Evolutionary conservation across 1,139 yeast genomes (phyloP), one percentile per base, ranked within the genome.

Genomic region (Geotrichum carabidarum): DNA sequence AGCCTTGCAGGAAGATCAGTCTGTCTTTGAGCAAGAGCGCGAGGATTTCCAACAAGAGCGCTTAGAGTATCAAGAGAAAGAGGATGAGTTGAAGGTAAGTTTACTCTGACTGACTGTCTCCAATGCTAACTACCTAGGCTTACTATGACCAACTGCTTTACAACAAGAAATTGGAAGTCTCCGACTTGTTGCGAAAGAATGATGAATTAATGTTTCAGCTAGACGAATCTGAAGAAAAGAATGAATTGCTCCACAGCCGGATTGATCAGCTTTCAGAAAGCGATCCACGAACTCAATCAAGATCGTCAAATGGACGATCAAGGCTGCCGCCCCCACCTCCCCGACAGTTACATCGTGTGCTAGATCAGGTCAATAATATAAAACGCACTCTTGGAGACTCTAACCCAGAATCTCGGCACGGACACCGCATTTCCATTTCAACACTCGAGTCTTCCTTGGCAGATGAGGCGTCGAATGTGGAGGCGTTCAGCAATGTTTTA

Each of bases 401-500:
- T 1, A 22, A 22, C 5, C 40, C 48, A 5, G 35, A n/a, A 4
- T 30, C 43, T 6, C 41, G 38, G 32, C 12, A n/a, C n/a, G 38
- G 41, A 5, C 44, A 37, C 11, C 44, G 43, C 27, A 41, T 50
- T 22, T 43, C 53, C 14, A 35, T 32, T 2, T 18, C 53, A 4
- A 27, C 38, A 12, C 11, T 43, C 15, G 54, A 51, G 27, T 45
- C 40, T 38, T 45, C 46, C 3, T 18, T 45, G 15, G 40, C 37
- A 37, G 49, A 44, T 11, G 51, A 48, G 12, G 32, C 42, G 31
- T 34, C 50, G 2, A 48, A 37, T 12, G 34, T 40, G 8, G 55
- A 52, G 11, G 51, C 49, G 11, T 48, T 52, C 17, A 34, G 51
- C 17, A 37, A 34, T 14, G n/a, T 52, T 22, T 32, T 52, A n/a